These are phyloP conservation scores for Trichomonas gallinae DNA, from an alignment of 208 protist species.

Conservation along the genomic window DNA sequence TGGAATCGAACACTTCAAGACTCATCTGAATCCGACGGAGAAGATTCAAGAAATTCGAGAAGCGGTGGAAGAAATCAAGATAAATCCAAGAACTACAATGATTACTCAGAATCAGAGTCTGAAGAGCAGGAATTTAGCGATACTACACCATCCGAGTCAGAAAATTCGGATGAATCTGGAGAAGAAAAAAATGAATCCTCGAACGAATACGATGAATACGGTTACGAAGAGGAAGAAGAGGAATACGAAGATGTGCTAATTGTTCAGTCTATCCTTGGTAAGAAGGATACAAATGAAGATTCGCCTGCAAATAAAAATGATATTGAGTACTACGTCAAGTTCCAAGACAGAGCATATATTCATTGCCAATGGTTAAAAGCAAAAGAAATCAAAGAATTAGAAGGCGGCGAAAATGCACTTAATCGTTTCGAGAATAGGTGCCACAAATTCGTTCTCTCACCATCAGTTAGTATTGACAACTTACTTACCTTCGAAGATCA, in stretches of 20 bases:
- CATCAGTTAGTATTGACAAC: not conserved
- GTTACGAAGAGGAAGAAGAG: not conserved
- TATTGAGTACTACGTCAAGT: conserved; percentile 1
- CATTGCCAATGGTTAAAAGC: conserved; percentile 7
- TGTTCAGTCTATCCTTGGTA: not conserved
- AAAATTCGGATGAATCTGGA: not conserved
- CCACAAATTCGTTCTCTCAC: not conserved
- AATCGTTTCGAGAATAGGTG: not conserved
- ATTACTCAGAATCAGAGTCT: not conserved
- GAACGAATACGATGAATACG: not conserved
- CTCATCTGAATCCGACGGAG: not conserved
- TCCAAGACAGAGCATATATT: not conserved
- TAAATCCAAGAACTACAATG: not conserved
- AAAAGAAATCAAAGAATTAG: not conserved
- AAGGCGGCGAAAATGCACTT: not conserved
- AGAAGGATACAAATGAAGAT: not conserved
- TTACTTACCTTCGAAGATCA: not conserved
- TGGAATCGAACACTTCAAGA: not conserved
- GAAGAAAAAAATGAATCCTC: not conserved
- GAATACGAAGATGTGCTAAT: not conserved
- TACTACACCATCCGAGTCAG: not conserved
- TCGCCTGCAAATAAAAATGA: not conserved
- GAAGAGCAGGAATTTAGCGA: not conserved
- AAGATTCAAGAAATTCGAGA: not conserved
- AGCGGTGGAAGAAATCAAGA: not conserved